phyloP scores from a whole-genome alignment of 257 asterid species.

The Pogostemon cablin region DNA sequence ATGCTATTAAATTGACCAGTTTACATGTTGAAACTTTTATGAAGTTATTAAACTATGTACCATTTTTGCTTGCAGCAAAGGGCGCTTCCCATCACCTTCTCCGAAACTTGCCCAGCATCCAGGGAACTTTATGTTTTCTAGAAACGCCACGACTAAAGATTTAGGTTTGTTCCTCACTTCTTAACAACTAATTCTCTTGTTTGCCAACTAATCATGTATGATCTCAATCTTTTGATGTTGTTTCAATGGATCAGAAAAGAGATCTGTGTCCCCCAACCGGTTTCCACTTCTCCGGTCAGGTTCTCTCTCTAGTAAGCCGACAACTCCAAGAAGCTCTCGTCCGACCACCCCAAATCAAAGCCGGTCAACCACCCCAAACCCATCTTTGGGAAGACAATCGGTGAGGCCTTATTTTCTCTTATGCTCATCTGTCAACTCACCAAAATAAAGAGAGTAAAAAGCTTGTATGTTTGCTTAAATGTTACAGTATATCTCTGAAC shows the following conservation, averaged over 20 bases:
- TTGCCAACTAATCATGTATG: background rate
- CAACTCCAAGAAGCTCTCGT: conserved; percentile 72
- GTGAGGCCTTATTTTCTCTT: conserved; percentile 32
- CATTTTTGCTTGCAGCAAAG: conserved; percentile 46
- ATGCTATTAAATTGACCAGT: conserved; percentile 9
- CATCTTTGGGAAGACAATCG: conserved; percentile 61
- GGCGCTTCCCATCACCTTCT: conserved; percentile 55
- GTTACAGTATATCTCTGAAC: conserved; percentile 64
- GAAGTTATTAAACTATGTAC: conserved; percentile 20
- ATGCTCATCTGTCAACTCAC: conserved; percentile 19
- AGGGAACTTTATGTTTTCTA: conserved; percentile 61
- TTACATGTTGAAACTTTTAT: conserved; percentile 1
- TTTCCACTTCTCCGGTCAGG: conserved; percentile 85
- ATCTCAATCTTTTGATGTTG: conserved; percentile 9
- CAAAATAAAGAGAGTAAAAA: background rate
- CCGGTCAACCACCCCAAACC: conserved; percentile 75
- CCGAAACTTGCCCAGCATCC: conserved; percentile 52
- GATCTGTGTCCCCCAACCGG: conserved; percentile 77
- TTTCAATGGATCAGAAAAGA: conserved; percentile 55
- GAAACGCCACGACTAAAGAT: conserved; percentile 52
- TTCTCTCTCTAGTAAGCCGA: conserved; percentile 67
- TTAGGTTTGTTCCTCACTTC: conserved; percentile 48
- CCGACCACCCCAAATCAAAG: conserved; percentile 70
- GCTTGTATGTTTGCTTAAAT: conserved; percentile 20
- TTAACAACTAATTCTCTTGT: background rate